Evolutionary conservation across 1,284 basidiomycete species (phyloP).

Genomic region (Tilletia walkeri): DNA sequence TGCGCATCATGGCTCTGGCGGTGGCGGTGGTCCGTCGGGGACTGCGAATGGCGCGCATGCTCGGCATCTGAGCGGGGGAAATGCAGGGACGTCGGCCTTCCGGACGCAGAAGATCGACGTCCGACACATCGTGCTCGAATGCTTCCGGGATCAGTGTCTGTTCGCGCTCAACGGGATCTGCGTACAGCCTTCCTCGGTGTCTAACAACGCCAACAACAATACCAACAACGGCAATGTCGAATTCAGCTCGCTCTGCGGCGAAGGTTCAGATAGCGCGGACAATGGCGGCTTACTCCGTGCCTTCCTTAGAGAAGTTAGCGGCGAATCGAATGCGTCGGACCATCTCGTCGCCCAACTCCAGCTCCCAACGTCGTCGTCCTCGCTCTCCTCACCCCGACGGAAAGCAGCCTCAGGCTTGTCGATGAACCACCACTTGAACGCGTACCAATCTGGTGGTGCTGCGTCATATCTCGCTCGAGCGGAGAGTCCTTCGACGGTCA

Average conservation of each 20-base stretch:
- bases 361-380: not conserved
- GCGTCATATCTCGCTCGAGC: not conserved
- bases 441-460: too few relatives aligned
- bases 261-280: not conserved
- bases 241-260: not conserved
- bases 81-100: not conserved
- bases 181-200: not conserved
- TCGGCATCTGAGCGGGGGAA: too few relatives aligned
- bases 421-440: too few relatives aligned
- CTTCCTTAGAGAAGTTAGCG: not conserved
- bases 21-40: too few relatives aligned
- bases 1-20: too few relatives aligned
- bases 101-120: slow-evolving; percentile 9
- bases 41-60: too few relatives aligned
- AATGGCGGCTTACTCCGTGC: not conserved
- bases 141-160: not conserved
- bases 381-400: too few relatives aligned
- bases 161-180: not conserved
- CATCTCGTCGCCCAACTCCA: not conserved
- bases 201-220: not conserved
- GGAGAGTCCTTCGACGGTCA: not conserved
- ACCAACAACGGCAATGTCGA: not conserved
- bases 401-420: too few relatives aligned
- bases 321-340: not conserved
- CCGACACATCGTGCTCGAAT: slow-evolving; percentile 9